Percentiles rank a stretch among this genome's conserved stretches.
phyloP scores from a whole-genome alignment of 2,329 filamentous ascomycete genomes.

The Cercospora sp. region DNA sequence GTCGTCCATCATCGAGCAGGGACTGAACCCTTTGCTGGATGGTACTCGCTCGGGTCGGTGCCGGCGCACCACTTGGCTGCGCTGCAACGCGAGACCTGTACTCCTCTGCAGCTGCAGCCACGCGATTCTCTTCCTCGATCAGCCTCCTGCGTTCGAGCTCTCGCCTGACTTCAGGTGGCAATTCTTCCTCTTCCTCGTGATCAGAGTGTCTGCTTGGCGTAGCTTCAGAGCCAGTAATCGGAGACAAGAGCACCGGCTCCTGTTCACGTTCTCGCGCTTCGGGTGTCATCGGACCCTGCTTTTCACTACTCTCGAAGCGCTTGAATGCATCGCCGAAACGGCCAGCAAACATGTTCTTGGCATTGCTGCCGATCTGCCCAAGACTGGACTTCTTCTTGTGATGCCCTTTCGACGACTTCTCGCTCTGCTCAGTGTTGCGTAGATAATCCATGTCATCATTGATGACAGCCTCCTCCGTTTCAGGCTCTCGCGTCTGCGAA shows the following conservation, averaged over 20 bases:
- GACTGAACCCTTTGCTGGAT: conserved; percentile 92
- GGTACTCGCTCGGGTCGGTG: conserved; percentile 68
- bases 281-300: conserved; percentile 24
- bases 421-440: conserved; percentile 69
- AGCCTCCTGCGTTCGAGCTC: conserved; percentile 82
- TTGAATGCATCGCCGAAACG: conserved; percentile 94
- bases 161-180: conserved; percentile 84
- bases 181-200: conserved; percentile 65
- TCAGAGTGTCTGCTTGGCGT: conserved; percentile 60
- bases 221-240: conserved; percentile 74
- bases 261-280: conserved; percentile 25
- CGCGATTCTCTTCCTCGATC: conserved; percentile 83
- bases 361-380: conserved; percentile 55
- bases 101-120: conserved; percentile 84
- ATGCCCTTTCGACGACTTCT: conserved; percentile 24
- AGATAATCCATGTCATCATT: conserved; percentile 85
- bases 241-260: conserved; percentile 55
- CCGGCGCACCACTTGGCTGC: conserved; percentile 53
- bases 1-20: conserved; percentile 73
- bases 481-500: conserved; percentile 42
- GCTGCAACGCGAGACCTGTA: conserved; percentile 75
- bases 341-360: conserved; percentile 80
- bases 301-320: conserved; percentile 66
- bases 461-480: conserved; percentile 58
- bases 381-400: conserved; percentile 73